phyloP scores from a whole-genome alignment of 495 filamentous ascomycete genomes.

The Tetracladium setigerum region DNA sequence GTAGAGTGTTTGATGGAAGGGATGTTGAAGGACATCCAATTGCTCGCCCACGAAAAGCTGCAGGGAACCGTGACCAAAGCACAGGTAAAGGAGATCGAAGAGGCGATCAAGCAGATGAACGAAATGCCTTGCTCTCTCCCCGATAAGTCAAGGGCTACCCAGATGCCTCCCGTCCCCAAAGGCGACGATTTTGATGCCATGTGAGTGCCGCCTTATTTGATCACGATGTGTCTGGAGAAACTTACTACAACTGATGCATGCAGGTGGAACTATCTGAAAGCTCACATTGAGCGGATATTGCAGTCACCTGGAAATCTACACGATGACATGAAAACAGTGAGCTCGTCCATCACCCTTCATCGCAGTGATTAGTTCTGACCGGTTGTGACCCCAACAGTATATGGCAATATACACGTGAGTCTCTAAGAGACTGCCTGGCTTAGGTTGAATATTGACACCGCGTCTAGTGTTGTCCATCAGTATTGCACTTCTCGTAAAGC shows the following conservation, averaged over 20 bases:
- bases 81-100: slow-evolving; percentile 11
- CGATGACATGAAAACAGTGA: slow-evolving; percentile 80
- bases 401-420: slow-evolving; percentile 92
- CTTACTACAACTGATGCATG: slow-evolving; percentile 12
- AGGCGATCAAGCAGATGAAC: slow-evolving; percentile 14
- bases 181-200: slow-evolving; percentile 80
- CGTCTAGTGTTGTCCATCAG: slow-evolving; percentile 89
- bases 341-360: slow-evolving; percentile 31
- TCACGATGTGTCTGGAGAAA: slow-evolving; percentile 15
- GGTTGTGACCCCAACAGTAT: slow-evolving; percentile 50
- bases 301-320: slow-evolving; percentile 70
- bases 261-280: slow-evolving; percentile 85
- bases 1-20: slow-evolving; percentile 25
- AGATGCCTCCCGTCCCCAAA: slow-evolving; percentile 49
- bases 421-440: not conserved
- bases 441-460: slow-evolving; percentile 16
- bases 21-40: slow-evolving; percentile 21
- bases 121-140: slow-evolving; percentile 13
- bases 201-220: slow-evolving; percentile 44
- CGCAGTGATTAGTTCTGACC: slow-evolving; percentile 3
- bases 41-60: slow-evolving; percentile 15
- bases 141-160: slow-evolving; percentile 4
- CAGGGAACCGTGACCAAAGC: slow-evolving; percentile 11
- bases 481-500: slow-evolving; percentile 98
- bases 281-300: slow-evolving; percentile 88